Percentiles rank a stretch among this genome's conserved stretches.
Evolutionary conservation across 768 basidiomycete genomes (phyloP).

Genomic region (Auricularia sp.): DNA sequence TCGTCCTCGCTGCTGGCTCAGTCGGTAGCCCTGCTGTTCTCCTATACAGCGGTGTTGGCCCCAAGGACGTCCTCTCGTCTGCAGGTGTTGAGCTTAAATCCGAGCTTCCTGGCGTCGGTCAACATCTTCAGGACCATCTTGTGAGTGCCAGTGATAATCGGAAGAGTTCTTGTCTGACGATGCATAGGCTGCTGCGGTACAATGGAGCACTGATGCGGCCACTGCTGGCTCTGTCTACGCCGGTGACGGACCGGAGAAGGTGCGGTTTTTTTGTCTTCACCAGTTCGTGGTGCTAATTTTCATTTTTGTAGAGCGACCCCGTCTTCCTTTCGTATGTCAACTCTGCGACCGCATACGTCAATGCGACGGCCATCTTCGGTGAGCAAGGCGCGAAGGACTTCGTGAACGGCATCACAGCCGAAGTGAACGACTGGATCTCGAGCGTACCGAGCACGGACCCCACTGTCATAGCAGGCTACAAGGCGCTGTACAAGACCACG

Average conservation of each 20-base stretch:
- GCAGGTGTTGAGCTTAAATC: conserved; percentile 27
- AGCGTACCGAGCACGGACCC: conserved; percentile 34
- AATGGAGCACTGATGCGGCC: background rate
- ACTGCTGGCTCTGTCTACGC: conserved; percentile 25
- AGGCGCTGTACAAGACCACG: conserved; percentile 41
- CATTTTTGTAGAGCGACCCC: background rate
- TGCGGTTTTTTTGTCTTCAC: conserved; percentile 5
- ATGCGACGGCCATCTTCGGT: conserved; percentile 38
- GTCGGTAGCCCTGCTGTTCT: conserved; percentile 47
- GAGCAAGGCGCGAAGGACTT: conserved; percentile 23
- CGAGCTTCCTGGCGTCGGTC: conserved; percentile 51
- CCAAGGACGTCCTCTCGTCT: conserved; percentile 37
- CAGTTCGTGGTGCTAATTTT: background rate
- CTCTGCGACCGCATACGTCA: conserved; percentile 52
- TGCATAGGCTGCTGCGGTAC: background rate
- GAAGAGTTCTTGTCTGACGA: background rate
- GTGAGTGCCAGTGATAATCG: conserved; percentile 16
- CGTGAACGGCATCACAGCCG: conserved; percentile 21
- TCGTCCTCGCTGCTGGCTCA: conserved; percentile 41
- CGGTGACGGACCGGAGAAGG: conserved; percentile 15
- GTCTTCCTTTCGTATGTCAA: conserved; percentile 49
- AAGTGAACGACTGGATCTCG: conserved; percentile 22
- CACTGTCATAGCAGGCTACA: conserved; percentile 43
- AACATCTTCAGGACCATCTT: conserved; percentile 48
- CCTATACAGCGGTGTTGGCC: conserved; percentile 50